Evolutionary conservation across 192 early-diverging fungal species (phyloP).

Genomic region (Backusella luteola): DNA sequence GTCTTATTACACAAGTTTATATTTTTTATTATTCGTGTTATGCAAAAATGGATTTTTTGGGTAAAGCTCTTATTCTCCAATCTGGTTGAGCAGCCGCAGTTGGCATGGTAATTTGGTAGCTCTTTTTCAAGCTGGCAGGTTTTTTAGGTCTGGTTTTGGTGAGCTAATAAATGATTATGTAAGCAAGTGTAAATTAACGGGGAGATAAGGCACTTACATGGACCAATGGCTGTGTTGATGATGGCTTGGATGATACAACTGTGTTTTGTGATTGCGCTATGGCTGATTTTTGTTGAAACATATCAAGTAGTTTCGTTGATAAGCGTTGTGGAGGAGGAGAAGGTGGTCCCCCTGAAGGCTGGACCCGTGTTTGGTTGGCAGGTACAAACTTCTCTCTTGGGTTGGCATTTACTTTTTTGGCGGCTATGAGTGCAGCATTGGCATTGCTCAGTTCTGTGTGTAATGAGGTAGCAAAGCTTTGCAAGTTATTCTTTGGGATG

Average conservation of each 20-base stretch:
- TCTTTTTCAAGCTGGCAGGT: constrained; percentile 4
- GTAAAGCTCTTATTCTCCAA: constrained; percentile 11
- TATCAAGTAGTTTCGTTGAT: constrained; percentile 10
- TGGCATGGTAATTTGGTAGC: neutral
- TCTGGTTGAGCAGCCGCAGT: constrained; percentile 11
- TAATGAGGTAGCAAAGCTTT: neutral
- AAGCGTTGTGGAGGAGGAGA: neutral
- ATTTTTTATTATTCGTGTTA: neutral
- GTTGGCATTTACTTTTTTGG: neutral
- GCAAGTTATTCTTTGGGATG: neutral
- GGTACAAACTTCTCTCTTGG: constrained; percentile 1
- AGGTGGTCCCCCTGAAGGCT: neutral
- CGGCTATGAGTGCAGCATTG: neutral
- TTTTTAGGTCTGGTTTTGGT: neutral
- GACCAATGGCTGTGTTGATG: neutral
- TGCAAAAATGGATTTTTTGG: neutral
- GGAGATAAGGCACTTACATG: neutral
- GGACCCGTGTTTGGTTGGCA: neutral
- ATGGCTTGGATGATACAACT: neutral
- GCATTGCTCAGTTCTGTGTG: neutral
- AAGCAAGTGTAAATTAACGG: neutral
- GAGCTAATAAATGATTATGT: neutral
- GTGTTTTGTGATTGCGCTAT: neutral
- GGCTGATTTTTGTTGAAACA: neutral
- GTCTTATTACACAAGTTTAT: neutral